Base-by-base conservation (phyloP, 208 protist genomes). In the Leishmania martiniquensis region DNA sequence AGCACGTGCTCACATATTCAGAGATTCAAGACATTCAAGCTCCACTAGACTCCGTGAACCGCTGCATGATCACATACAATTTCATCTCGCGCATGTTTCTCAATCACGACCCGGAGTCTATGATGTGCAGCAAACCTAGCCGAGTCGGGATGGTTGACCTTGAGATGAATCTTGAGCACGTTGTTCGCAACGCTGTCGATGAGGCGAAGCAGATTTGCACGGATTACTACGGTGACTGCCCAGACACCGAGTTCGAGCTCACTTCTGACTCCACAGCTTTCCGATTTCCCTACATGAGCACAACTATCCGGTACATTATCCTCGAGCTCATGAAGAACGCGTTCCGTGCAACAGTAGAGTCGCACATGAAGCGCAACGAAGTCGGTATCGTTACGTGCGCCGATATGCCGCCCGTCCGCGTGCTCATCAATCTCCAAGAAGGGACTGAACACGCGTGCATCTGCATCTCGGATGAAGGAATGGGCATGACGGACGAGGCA, bases 281-380 rank as follows among this genome's bases (percentile, higher is more conserved):
- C 57, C 84, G 82, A 34, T 97, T 99, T 82, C 85, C 97, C 4
- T 97, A 98, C 82, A 96, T 98, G 85, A 95, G 93, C 49, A 97
- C 93, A 29, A 98, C 98, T 55, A 93, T 99, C 39, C 93, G 96
- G 60, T 98, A 99, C 86, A 95, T 99, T 72, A 87, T 99, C 25
- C 81, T 98, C 32, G 98, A 99, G 80, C 67, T 98, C 59, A 89
- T 99, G 85, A 99, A 99, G 86, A 99, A 99, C 83, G 95, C 95
- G 4, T 93, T 98, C 77, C 89, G 98, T 22, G 97, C 95, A 10
- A 95, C 91, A 15, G 89, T 98, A 12, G 95, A 98, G 76, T 79
- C 84, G 13, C 93, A 98, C 76, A 92, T 92, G 87, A 91, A 89
- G 73, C 74, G 86, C 49, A 93, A 95, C 79, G 82, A 80, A 4